Evolutionary conservation across 441 rosid genomes (phyloP), one percentile per base, ranked within the genome.

Genomic region (Eruca vesicaria): DNA sequence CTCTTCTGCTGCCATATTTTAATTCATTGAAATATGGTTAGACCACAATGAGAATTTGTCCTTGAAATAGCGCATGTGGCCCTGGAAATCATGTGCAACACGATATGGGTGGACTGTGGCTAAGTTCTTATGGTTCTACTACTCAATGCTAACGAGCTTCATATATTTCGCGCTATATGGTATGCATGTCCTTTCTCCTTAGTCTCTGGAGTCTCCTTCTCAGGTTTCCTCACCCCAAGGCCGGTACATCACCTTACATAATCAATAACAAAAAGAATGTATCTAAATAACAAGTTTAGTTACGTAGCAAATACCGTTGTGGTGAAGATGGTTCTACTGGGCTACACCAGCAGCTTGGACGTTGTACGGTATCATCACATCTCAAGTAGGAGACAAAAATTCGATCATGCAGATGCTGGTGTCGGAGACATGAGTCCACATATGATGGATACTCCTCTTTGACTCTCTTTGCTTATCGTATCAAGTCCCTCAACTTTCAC

Each of bases 251-350:
- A 53, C 7, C 50, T 38, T 48, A 1, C 74, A 31, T 31, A 31
- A 31, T 31, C 33, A 31, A 31, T 4, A 23, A 3, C 26, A 23
- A 23, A 31, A 31, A 31, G 5, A 31, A 5, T 31, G 33, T 31
- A 31, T 31, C 33, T 31, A 31, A 31, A 6, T 31, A 3, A 31
- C 5, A 31, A 31, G 33, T 31, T 20, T 7, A 2, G 43, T 1
- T 10, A 6, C 10, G 14, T 32, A 94, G 97, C 85, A 69, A 84
- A 85, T 94, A 19, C 98, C 98, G 0, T 52, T 82, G 29, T 94
- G 97, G 96, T 91, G 97, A 97, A 91, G 96, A 65, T 94, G 98
- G 97, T 91, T 89, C 68, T 93, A 93, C 69, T 91, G 94, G 97
- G 84, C 79, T 43, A 81, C 88, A 5, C 97, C 97, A 0, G 88